Evolutionary conservation across 352 stramenopile species (phyloP).

Genomic region (Phytophthora capsici): DNA sequence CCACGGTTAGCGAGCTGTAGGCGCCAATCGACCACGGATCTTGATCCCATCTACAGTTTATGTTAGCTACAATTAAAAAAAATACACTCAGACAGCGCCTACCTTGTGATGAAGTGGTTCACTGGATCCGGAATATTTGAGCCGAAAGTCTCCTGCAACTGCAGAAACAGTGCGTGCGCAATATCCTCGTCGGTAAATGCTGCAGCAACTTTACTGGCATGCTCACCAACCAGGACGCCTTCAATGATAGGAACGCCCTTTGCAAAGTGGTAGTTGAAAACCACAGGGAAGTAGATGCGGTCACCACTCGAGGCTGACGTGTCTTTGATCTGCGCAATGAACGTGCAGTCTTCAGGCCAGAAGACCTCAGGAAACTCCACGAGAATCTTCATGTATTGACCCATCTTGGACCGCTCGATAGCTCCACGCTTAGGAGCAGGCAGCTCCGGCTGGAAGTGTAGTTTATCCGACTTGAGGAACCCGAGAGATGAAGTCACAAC

Average conservation of each 20-base stretch:
- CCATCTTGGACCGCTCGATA: conserved; percentile 62
- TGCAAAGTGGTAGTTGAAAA: conserved; percentile 66
- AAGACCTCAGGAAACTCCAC: conserved; percentile 71
- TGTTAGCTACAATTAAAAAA: not conserved
- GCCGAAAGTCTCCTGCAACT: conserved; percentile 57
- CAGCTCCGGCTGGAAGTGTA: conserved; percentile 60
- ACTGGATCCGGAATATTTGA: conserved; percentile 41
- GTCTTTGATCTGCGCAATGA: conserved; percentile 47
- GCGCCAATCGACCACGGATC: conserved; percentile 60
- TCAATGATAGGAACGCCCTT: conserved; percentile 67
- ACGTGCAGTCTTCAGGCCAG: conserved; percentile 54
- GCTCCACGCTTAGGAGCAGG: conserved; percentile 47
- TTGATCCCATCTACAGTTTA: conserved; percentile 55
- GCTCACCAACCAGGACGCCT: conserved; percentile 55
- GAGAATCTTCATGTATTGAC: conserved; percentile 82
- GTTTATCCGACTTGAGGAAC: conserved; percentile 46
- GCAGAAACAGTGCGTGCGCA: conserved; percentile 46
- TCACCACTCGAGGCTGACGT: not conserved
- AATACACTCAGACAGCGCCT: not conserved
- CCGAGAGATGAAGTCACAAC: conserved; percentile 69
- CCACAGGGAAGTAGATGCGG: conserved; percentile 56
- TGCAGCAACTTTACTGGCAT: conserved; percentile 46
- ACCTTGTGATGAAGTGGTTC: conserved; percentile 61
- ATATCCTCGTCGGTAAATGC: conserved; percentile 53
- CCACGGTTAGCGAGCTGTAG: conserved; percentile 73